Evolutionary conservation across 768 basidiomycete species (phyloP), one percentile per base, ranked within the genome.

Genomic region (Tulasnella sp.): DNA sequence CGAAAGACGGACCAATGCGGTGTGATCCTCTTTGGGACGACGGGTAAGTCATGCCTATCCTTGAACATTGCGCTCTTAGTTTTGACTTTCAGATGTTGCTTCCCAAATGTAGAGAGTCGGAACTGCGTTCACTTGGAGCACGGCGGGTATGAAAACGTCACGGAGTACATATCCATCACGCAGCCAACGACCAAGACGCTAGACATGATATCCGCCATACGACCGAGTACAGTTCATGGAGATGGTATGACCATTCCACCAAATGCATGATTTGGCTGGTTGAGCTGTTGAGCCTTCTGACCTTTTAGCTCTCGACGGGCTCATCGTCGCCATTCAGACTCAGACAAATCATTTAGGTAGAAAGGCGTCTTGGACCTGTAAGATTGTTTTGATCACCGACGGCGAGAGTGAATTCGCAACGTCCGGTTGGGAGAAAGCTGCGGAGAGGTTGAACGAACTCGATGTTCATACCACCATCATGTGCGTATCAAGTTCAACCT

Each of bases 1-100:
- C 78, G 93, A 43, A 96, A 94, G 74, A 97, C 93, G 9, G 93
- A 94, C 67, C 83, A 90, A 67, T 90, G 91, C 68, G 89, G 91
- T n/a, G 80, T 97, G 27, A 78, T 96, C 49, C 71, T 84, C 2
- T 92, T 91, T 66, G 93, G 90, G n/a, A 81, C 85, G 1, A 82
- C 89, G 69, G 80, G 91, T 80, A 42, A 43, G 46, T 59, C 69
- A n/a, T n/a, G n/a, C n/a, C n/a, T n/a, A n/a, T n/a, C n/a, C n/a
- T n/a, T n/a, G n/a, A n/a, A n/a, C n/a, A n/a, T n/a, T n/a, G n/a
- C n/a, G n/a, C n/a, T n/a, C n/a, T n/a, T n/a, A n/a, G n/a, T n/a
- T n/a, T n/a, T n/a, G n/a, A n/a, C n/a, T n/a, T n/a, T n/a, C n/a
- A n/a, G n/a, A n/a, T n/a, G n/a, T n/a, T n/a, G n/a, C n/a, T n/a